Base-by-base conservation (phyloP, 345 rosid genomes). In the Ricinus communis region DNA sequence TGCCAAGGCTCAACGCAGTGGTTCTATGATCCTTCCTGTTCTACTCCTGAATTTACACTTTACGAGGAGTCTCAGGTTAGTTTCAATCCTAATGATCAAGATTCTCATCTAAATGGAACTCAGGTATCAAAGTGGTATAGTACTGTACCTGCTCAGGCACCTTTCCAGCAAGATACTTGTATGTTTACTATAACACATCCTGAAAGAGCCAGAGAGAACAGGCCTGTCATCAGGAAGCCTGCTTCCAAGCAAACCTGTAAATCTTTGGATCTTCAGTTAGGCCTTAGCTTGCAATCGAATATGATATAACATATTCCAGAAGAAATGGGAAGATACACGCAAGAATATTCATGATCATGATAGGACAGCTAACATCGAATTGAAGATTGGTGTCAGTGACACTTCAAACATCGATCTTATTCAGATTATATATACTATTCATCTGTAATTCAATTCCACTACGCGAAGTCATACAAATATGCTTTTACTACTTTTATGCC, bases 191-290 rank as follows among this genome's bases (percentile, higher is more conserved):
- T 76, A 74, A 86, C 76, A 73, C 79, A 70, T 31, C 56, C 76
- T 33, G 75, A 77, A 31, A 73, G 74, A 57, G 79, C 81, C 7
- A 68, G 55, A 59, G 86, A 75, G 21, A 80, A 53, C n/a, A 76
- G 74, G 74, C 71, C 74, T 40, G 81, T 74, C 49, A 76, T 78
- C 72, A 45, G 76, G 54, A 76, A 79, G 74, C 77, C 86, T 54
- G 78, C 80, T 75, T 55, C 86, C 18, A 90, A 82, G 72, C 84
- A 77, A 71, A 76, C 67, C 68, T 79, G 82, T 71, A 83, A 86
- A 66, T 65, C 90, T 52, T 73, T 87, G 88, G 96, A 93, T 87
- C 93, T 93, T 56, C 88, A 87, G 58, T 75, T 93, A 30, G 88
- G 91, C 14, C 77, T 86, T 55, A 77, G 85, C 71, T 72, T 83